Evolutionary conservation across 768 basidiomycete genomes (phyloP).

Genomic region (Amanita fuliginea): DNA sequence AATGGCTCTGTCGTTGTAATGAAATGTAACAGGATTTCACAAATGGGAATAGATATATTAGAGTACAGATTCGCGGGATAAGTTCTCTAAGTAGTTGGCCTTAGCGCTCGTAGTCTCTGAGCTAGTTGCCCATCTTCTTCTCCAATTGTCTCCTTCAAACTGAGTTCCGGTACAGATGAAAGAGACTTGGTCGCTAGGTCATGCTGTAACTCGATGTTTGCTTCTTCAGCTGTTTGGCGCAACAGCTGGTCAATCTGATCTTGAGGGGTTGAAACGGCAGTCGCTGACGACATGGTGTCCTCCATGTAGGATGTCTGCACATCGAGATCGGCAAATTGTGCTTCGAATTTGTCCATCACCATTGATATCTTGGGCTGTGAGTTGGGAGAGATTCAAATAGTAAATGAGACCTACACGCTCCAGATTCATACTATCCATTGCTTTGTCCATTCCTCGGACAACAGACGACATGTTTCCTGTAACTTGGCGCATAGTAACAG

Average conservation of each 20-base stretch:
- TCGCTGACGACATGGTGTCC: conserved; percentile 88
- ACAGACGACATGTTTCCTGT: conserved; percentile 96
- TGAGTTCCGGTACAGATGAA: conserved; percentile 45
- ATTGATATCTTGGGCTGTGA: conserved; percentile 64
- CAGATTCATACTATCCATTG: conserved; percentile 99
- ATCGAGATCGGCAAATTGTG: conserved; percentile 93
- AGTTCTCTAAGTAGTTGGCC: conserved; percentile 39
- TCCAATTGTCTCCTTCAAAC: conserved; percentile 38
- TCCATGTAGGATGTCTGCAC: conserved; percentile 99
- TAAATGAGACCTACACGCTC: conserved; percentile 57
- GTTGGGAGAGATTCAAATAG: not conserved
- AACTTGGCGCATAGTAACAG: conserved; percentile 94
- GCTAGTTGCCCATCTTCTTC: conserved; percentile 80
- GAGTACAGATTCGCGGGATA: not conserved
- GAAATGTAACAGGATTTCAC: conserved; percentile 1
- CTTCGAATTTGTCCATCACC: conserved; percentile 99
- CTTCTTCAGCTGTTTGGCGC: conserved; percentile 93
- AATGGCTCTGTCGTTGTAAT: conserved; percentile 4
- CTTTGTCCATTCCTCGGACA: conserved; percentile 96
- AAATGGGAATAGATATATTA: not conserved
- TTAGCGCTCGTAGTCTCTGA: conserved; percentile 77
- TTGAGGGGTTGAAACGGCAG: conserved; percentile 88
- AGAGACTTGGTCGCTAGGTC: conserved; percentile 65
- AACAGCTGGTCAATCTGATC: conserved; percentile 93
- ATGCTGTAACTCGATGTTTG: conserved; percentile 90